Evolutionary conservation across 805 yeast species (phyloP).

Genomic region (Lachancea kluyveri): DNA sequence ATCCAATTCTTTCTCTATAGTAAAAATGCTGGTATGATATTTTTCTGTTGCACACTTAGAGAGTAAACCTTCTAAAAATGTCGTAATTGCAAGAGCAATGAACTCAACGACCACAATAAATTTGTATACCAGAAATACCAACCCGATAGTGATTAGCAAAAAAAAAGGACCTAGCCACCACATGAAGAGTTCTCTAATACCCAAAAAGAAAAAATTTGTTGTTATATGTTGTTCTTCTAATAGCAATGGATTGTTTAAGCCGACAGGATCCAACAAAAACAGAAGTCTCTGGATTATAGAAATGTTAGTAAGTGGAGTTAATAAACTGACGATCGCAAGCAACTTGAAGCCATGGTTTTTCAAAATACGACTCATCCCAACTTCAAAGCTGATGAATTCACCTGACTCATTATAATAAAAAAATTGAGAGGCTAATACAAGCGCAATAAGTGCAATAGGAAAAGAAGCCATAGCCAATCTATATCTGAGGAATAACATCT

Average conservation of each 20-base stretch:
- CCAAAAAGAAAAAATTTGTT: constrained; percentile 58
- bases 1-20: background rate
- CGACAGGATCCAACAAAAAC: constrained; percentile 47
- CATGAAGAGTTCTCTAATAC: constrained; percentile 50
- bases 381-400: constrained; percentile 39
- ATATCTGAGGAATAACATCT: constrained; percentile 66
- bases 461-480: constrained; percentile 68
- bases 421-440: constrained; percentile 53
- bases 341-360: constrained; percentile 23
- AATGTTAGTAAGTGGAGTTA: constrained; percentile 31
- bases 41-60: no score
- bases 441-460: constrained; percentile 53
- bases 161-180: constrained; percentile 58
- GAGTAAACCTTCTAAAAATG: no score
- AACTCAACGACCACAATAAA: constrained; percentile 6
- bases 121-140: constrained; percentile 5
- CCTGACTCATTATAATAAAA: constrained; percentile 33
- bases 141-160: constrained; percentile 24
- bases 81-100: background rate
- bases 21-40: no score
- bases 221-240: constrained; percentile 33
- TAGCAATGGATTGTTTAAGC: constrained; percentile 40
- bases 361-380: constrained; percentile 38
- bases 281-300: constrained; percentile 34
- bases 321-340: constrained; percentile 21